These are phyloP conservation scores for Chimonanthus praecox DNA, from an alignment of 164 flowering plant species.

Conservation along the genomic window DNA sequence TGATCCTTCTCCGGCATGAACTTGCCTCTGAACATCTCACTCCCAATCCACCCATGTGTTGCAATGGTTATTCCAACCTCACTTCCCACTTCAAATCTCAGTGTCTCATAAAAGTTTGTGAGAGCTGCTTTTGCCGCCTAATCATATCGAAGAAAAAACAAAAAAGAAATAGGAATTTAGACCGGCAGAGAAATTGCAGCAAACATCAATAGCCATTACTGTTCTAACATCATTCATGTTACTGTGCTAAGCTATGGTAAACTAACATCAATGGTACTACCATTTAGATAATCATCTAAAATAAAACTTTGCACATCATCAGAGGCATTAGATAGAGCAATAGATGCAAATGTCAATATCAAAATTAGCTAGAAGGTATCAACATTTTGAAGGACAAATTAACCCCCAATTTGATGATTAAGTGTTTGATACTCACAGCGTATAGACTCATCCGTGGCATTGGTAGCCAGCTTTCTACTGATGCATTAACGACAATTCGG, in stretches of 20 bases:
- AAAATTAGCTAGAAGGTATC: neutral
- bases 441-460: conserved; percentile 90
- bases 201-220: neutral
- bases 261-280: too few species aligned
- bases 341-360: neutral
- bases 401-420: neutral
- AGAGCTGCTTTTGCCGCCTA: conserved; percentile 93
- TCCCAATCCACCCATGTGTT: conserved; percentile 91
- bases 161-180: neutral
- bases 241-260: neutral
- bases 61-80: conserved; percentile 86
- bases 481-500: conserved; percentile 73
- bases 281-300: too few species aligned
- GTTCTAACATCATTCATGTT: neutral
- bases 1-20: conserved; percentile 71
- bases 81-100: conserved; percentile 66
- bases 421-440: conserved; percentile 46
- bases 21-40: conserved; percentile 74
- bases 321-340: too few species aligned
- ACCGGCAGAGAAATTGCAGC: neutral
- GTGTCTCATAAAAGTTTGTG: conserved; percentile 76
- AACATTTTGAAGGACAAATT: neutral
- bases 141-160: neutral
- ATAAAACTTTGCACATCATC: neutral
- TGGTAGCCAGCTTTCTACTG: conserved; percentile 89